phyloP scores from a whole-genome alignment of 208 protist genomes.

The Trichomonas tenax region DNA sequence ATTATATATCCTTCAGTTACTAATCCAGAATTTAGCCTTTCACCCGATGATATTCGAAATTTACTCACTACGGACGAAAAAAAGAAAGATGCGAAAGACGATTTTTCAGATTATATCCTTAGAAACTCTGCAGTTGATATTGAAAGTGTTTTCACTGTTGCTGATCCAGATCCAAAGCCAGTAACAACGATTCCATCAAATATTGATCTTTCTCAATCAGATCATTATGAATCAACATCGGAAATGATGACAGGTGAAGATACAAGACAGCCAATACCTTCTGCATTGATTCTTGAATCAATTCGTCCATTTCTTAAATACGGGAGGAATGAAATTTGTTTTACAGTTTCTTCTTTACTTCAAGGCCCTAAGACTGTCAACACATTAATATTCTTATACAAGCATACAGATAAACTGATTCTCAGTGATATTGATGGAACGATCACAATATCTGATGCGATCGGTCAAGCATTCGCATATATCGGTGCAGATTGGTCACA shows the following conservation, averaged over 20 bases:
- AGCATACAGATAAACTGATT: slow-evolving; percentile 66
- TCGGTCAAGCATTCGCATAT: slow-evolving; percentile 27
- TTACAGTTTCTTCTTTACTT: slow-evolving; percentile 26
- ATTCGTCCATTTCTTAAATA: not conserved
- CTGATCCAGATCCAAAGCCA: not conserved
- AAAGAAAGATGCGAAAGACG: not conserved
- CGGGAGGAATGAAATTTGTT: slow-evolving; percentile 19
- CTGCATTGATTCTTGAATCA: not conserved
- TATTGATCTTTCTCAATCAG: not conserved
- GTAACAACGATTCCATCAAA: not conserved
- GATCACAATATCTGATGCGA: slow-evolving; percentile 61
- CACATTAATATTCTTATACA: slow-evolving; percentile 72
- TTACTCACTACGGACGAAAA: not conserved
- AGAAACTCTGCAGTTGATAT: not conserved
- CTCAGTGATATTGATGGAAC: slow-evolving; percentile 93
- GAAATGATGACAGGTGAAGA: not conserved
- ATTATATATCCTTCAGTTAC: not conserved
- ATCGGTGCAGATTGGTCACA: slow-evolving; percentile 33
- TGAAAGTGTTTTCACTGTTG: not conserved
- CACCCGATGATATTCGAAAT: not conserved
- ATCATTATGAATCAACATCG: not conserved
- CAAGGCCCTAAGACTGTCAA: slow-evolving; percentile 39
- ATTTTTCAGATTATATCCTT: not conserved
- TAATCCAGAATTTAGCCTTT: not conserved
- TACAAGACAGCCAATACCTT: not conserved